Evolutionary conservation across 176 grass and related monocot genomes (phyloP), one percentile per base, ranked within the genome.

Genomic region (Oryza meridionalis): DNA sequence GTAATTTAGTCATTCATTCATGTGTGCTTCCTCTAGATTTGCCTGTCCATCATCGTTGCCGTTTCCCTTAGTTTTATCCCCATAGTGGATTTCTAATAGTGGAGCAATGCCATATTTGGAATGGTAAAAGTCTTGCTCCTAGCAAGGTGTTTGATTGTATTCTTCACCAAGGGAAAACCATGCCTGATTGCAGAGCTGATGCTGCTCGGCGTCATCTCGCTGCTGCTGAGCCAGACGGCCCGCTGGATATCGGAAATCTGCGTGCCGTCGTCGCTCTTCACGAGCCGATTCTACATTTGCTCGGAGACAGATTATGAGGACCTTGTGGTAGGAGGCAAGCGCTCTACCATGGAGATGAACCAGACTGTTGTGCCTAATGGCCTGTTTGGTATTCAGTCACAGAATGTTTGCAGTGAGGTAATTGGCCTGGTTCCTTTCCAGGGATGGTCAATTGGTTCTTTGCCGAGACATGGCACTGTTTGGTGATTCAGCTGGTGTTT

Each of bases 211-310:
- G 81, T 98, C 42, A 95, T 98, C 86, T 98, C 93, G 33, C 74
- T 98, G 71, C 90, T 98, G 91, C 89, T 95, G 87, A 98, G 96
- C 85, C 96, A 95, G 80, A 89, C 93, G 17, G 88, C 96, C 11
- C 82, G 77, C 81, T 93, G 83, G 87, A 98, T 98, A 77, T 95
- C 96, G 0, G 96, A 95, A 67, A 98, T 98, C 31, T 95, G 96
- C 11, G 87, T 98, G 42, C 89, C 93, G 0, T 95, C 96, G 0
- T 89, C 89, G 7, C 75, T 93, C 37, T 95, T 95, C 73, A 88
- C 67, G 71, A 95, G 85, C 27, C 74, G 70, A 1, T 98, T 98
- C 93, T 95, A 92, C 72, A 92, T 89, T 51, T 98, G 93, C 79
- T 89, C 96, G 0, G 93, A 93, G 81, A 31, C 27, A 9, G 93